phyloP scores from a whole-genome alignment of 2,329 filamentous ascomycete genomes.

The Dactylonectria macrodidyma region DNA sequence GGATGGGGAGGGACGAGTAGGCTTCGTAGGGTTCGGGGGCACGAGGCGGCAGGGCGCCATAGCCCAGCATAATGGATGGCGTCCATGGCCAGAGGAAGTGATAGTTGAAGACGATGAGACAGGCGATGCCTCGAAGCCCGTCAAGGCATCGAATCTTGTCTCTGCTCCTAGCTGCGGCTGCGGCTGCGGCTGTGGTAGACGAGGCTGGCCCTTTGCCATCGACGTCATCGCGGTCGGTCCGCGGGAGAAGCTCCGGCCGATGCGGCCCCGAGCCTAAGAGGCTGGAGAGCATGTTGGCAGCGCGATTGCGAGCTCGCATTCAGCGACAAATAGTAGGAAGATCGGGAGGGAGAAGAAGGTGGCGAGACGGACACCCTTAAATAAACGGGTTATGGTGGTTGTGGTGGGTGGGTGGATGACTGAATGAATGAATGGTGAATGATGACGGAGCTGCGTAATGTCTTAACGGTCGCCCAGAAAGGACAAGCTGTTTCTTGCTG shows the following conservation, averaged over 20 bases:
- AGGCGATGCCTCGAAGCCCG: slow-evolving; percentile 59
- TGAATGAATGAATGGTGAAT: too few species aligned
- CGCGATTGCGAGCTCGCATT: slow-evolving; percentile 40
- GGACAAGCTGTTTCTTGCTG: too few species aligned
- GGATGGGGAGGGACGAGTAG: slow-evolving; percentile 55
- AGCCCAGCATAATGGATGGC: slow-evolving; percentile 57
- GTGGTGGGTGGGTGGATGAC: too few species aligned
- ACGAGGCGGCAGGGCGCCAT: slow-evolving; percentile 55
- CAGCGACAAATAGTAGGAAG: background rate
- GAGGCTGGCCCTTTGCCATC: slow-evolving; percentile 19
- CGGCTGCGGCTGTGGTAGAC: background rate
- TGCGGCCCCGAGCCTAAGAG: slow-evolving; percentile 30
- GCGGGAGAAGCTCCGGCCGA: slow-evolving; percentile 37
- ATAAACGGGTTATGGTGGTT: too few species aligned
- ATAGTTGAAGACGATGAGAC: slow-evolving; percentile 60
- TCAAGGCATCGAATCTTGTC: slow-evolving; percentile 59
- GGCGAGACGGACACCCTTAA: too few species aligned
- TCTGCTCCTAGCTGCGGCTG: slow-evolving; percentile 28
- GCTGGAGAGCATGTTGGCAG: slow-evolving; percentile 36
- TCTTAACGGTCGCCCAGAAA: too few species aligned
- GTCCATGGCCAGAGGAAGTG: slow-evolving; percentile 61
- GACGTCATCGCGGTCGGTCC: slow-evolving; percentile 11
- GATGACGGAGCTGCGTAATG: too few species aligned
- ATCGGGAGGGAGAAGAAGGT: too few species aligned
- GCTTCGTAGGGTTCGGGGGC: slow-evolving; percentile 53